Base-by-base conservation (phyloP, 2,329 filamentous ascomycete genomes). In the Parastagonospora nodorum region DNA sequence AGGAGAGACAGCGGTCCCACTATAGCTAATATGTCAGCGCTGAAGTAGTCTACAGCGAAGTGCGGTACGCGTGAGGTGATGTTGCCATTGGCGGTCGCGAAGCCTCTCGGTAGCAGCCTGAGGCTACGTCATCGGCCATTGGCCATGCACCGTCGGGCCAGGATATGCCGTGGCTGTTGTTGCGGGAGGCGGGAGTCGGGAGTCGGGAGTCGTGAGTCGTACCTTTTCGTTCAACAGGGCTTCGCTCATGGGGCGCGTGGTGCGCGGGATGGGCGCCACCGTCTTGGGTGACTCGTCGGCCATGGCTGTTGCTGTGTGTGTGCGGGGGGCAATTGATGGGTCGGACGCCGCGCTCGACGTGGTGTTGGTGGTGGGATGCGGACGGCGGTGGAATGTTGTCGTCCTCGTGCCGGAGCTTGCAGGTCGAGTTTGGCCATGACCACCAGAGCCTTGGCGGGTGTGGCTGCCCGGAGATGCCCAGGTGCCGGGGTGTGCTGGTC, bases 191-290 rank as follows among this genome's bases (percentile, higher is more conserved):
- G n/a, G n/a, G n/a, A n/a, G n/a, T n/a, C n/a, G n/a, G n/a, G n/a
- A n/a, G n/a, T n/a, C n/a, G n/a, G n/a, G n/a, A n/a, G n/a, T n/a
- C n/a, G n/a, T n/a, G n/a, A 43, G 32, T 27, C 47, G 64, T 86
- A 97, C 94, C 92, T 99, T 99, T 81, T 99, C 94, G 79, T 97
- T 97, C 73, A 99, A 85, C 70, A 99, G 86, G 72, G 93, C 90
- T 83, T 99, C 94, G 83, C 93, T 97, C 79, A 97, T 89, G 60
- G 94, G 93, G 77, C 84, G 84, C 73, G 78, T 84, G 57, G 85
- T 80, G 67, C 90, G 86, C 76, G 88, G 83, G 74, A 89, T 83
- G 67, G 86, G 82, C 63, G 84, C 79, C 60, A 82, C 77, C 69
- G 84, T 68, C 55, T 78, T 66, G 51, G 73, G 74, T 77, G 73